Percentiles rank a stretch among this genome's conserved stretches.
Evolutionary conservation across 2,329 filamentous ascomycete genomes (phyloP).

Genomic region (Xylaria sp.): DNA sequence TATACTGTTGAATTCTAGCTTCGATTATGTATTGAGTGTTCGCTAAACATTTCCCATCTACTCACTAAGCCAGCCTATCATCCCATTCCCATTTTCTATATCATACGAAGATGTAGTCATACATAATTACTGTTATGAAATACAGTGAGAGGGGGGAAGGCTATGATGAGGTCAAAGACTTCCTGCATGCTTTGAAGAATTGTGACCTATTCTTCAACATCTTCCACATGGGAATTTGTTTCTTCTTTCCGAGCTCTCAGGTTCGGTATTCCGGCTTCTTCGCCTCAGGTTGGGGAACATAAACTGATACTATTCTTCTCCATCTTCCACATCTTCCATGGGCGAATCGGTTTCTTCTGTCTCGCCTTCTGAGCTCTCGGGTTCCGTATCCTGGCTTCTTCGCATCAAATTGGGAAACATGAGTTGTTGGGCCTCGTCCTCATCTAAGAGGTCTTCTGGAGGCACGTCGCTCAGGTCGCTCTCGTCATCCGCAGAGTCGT

Average conservation of each 20-base stretch:
- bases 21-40: neutral
- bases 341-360: conserved; percentile 27
- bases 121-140: neutral
- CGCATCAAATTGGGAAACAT: conserved; percentile 63
- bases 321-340: conserved; percentile 30
- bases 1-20: conserved; percentile 1
- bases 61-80: neutral
- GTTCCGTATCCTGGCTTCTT: conserved; percentile 40
- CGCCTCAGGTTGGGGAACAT: conserved; percentile 63
- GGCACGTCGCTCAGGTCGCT: conserved; percentile 75
- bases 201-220: conserved; percentile 11
- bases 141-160: neutral
- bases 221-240: conserved; percentile 26
- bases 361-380: conserved; percentile 30
- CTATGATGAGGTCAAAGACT: neutral
- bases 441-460: conserved; percentile 57
- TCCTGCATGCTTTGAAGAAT: neutral
- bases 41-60: neutral
- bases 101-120: neutral
- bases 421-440: conserved; percentile 64
- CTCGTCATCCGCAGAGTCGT: conserved; percentile 75
- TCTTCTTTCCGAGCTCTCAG: conserved; percentile 31
- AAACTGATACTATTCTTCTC: conserved; percentile 49
- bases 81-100: neutral
- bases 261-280: conserved; percentile 40